Base-by-base conservation (phyloP, 2,329 filamentous ascomycete species). In the Colletotrichum tamarilloi region DNA sequence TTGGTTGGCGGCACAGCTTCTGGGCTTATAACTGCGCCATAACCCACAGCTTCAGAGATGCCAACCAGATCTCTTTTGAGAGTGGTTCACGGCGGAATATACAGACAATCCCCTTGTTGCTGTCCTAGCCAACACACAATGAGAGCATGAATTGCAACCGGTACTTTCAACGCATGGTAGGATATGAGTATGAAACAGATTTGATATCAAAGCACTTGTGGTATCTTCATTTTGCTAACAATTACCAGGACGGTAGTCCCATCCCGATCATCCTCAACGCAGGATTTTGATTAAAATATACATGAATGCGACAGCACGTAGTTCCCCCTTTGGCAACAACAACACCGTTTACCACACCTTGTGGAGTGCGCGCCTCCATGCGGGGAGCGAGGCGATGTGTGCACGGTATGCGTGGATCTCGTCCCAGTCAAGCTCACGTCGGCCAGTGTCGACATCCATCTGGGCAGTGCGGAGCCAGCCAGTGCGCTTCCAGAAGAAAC, bases 371-470 rank as follows among this genome's bases (percentile, higher is more conserved):
- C 67, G 82, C 77, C 80, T 83, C 89, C 88, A 92, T 7, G 82
- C 79, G 1, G 90, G 89, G 84, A 84, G 87, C 7, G 82, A 78
- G 11, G 87, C 87, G 16, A 89, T 78, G 79, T 84, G 79, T 42
- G 84, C 87, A 35, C 87, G 85, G 77, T 88, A 85, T n/a, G 82
- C 86, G 79, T 92, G 88, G 81, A 92, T 91, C 57, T 84, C 83
- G 11, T 92, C 90, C 90, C 90, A 93, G 79, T 93, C 88, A 66
- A 92, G 86, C 81, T 90, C 87, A 72, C 91, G 87, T 52, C 91
- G 88, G 75, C 91, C 92, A 46, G 86, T 87, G 79, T 94, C 91
- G 68, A 94, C 87, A 76, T 94, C 92, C 72, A 94, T 93, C 76
- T 93, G 83, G n/a, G 85, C 82, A 3, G 89, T 80, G n/a, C 80